Base-by-base conservation (phyloP, 441 rosid species). In the Biscutella auriculata region DNA sequence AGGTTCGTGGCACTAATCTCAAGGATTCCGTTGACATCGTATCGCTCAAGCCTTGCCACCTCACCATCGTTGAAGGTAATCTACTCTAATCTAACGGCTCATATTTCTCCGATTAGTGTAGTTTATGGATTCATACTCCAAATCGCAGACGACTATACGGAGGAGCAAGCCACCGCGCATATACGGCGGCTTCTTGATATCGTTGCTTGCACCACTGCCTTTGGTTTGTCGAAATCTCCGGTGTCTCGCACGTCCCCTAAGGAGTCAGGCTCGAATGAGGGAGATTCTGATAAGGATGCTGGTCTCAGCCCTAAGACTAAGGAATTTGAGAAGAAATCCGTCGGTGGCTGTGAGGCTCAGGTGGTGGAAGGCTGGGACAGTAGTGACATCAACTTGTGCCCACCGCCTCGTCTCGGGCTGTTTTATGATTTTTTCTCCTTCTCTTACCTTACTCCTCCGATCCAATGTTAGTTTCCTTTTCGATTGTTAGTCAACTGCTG, bases 341-440 rank as follows among this genome's bases (percentile, higher is more conserved):
- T 19, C 23, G 23, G 23, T 4, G 23, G 23, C 23, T 19, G 23
- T 19, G 23, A 19, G 2, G 44, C 62, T 44, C 68, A 36, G 35
- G 29, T 48, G 34, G 52, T 33, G 45, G 82, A 57, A 1, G 56
- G 21, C 8, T 35, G 45, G 8, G 80, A 77, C 6, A 82, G 78
- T 54, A 75, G 75, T 27, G 93, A 82, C 9, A 64, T 72, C 49
- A 68, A 80, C 32, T 63, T 82, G 80, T 85, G 74, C 47, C 94
- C 87, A 15, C 89, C 94, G 23, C 81, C 75, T 59, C 77, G 79
- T 48, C 89, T 85, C n/a, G 82, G 79, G 28, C 85, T 81, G 53
- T 85, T 85, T 63, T 85, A 82, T 53, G 87, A 82, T 13, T 85
- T 81, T 64, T 79, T 85, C 79, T 85, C 87, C 33, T 75, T 82